Percentiles rank a stretch among this genome's conserved stretches.
Conservation (phyloP, 1,284 basidiomycete genomes). For the Rhodotorula sp. region DNA sequence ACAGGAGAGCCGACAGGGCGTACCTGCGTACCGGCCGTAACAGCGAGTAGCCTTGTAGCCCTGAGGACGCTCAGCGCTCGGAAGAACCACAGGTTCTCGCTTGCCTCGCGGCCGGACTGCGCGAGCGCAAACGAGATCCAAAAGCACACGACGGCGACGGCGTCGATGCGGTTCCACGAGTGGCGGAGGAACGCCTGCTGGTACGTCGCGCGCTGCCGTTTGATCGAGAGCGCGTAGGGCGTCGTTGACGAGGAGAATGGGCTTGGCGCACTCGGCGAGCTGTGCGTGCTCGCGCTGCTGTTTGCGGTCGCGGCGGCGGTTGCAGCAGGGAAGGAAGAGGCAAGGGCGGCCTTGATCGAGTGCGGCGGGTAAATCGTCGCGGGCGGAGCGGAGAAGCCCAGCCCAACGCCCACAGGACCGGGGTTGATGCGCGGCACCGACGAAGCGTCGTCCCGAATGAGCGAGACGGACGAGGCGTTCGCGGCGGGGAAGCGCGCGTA, state of each 20-base stretch:
- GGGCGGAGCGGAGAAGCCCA: constrained; percentile 7
- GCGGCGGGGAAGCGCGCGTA: neutral
- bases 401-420: constrained; percentile 1
- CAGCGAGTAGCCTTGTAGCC: constrained; percentile 76
- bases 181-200: constrained; percentile 75
- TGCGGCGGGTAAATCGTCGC: neutral
- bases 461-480: neutral
- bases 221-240: constrained; percentile 58
- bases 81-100: constrained; percentile 62
- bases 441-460: constrained; percentile 6
- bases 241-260: constrained; percentile 1
- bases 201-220: constrained; percentile 51
- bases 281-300: neutral
- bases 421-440: neutral
- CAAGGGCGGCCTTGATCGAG: constrained; percentile 15
- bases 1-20: constrained; percentile 46
- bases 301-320: constrained; percentile 9
- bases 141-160: constrained; percentile 76
- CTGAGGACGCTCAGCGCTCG: constrained; percentile 86
- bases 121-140: constrained; percentile 79
- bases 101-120: constrained; percentile 70
- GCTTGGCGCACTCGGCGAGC: neutral
- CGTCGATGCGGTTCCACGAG: constrained; percentile 90
- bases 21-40: constrained; percentile 89
- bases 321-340: constrained; percentile 5